Evolutionary conservation across 1,284 basidiomycete species (phyloP), one percentile per base, ranked within the genome.

Genomic region (Violaceomyces palustris): DNA sequence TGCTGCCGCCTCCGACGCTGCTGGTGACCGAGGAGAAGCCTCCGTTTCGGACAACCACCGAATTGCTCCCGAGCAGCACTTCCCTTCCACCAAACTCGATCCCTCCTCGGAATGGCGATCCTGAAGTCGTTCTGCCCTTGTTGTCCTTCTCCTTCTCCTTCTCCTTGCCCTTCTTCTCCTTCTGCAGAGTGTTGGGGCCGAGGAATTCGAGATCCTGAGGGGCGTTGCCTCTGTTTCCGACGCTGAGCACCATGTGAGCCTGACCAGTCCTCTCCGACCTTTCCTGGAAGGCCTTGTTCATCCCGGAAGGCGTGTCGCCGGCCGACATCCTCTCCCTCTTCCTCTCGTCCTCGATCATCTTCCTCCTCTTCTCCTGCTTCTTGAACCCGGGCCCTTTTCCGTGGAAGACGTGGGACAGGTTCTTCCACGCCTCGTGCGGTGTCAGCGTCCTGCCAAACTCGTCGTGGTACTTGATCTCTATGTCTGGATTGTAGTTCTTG

Each of bases 381-480:
- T 65, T 67, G 34, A 60, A 49, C 1, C 71, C 71, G 4, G 69
- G 71, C 26, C 47, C 55, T 38, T 64, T 68, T 21, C 71, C 71
- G 46, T 73, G 71, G 61, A 73, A 73, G 12, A 61, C 53, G 52
- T 73, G 71, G 34, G 59, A 64, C 11, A 73, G 61, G 19, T 59
- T 51, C 56, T 75, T 75, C 74, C 74, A 75, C 18, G 74, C 74
- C 49, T 99, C 94, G 78, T 97, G 97, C 25, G 85, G 83, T 19
- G 86, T 88, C 72, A 97, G 78, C 53, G 79, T 75, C 17, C 91
- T 80, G n/a, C 94, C 94, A 71, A 89, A 88, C 45, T 72, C 64
- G 74, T 99, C 94, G 61, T 93, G 86, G 75, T 98, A 99, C 48
- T 87, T 86, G 69, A 98, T 88, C 57, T 93, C 88, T 64, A 99